phyloP scores from a whole-genome alignment of 2,329 filamentous ascomycete genomes.

The Tolypocladium album region DNA sequence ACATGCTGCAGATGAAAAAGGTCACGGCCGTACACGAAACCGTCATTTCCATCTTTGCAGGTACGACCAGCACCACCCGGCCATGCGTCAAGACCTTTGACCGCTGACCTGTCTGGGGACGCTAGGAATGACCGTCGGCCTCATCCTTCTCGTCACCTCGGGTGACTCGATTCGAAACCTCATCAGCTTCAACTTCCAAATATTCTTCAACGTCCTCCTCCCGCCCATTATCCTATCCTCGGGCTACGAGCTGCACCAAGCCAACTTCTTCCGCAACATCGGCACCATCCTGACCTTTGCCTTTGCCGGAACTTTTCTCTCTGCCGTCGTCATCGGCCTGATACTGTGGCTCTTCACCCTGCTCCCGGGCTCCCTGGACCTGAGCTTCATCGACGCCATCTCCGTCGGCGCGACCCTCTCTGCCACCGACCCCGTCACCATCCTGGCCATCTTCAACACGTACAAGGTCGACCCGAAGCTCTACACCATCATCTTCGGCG shows the following conservation, averaged over 20 bases:
- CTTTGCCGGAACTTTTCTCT: slow-evolving; percentile 94
- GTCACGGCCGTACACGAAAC: slow-evolving; percentile 97
- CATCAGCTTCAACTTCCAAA: slow-evolving; percentile 96
- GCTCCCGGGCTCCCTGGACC: slow-evolving; percentile 71
- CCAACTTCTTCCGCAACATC: slow-evolving; percentile 98
- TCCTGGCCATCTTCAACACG: slow-evolving; percentile 96
- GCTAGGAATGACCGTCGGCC: slow-evolving; percentile 84
- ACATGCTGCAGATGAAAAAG: slow-evolving; percentile 91
- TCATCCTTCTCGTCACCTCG: slow-evolving; percentile 73
- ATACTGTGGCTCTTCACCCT: slow-evolving; percentile 84
- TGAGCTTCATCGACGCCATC: slow-evolving; percentile 91
- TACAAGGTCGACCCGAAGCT: slow-evolving; percentile 99
- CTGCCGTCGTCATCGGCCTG: slow-evolving; percentile 83
- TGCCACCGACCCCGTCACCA: slow-evolving; percentile 94
- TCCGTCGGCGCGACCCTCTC: slow-evolving; percentile 93
- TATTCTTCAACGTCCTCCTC: slow-evolving; percentile 98
- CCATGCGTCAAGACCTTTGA: not conserved
- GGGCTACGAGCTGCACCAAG: slow-evolving; percentile 94
- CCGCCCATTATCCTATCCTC: slow-evolving; percentile 96
- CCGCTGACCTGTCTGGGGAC: not conserved
- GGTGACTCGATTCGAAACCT: slow-evolving; percentile 78
- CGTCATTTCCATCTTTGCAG: slow-evolving; percentile 90
- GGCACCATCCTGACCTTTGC: slow-evolving; percentile 96
- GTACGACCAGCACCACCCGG: not conserved
- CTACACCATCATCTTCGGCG: slow-evolving; percentile 97